Percentiles rank a stretch among this genome's conserved stretches.
phyloP scores from a whole-genome alignment of 768 basidiomycete species.

The Suillus cothurnatus region DNA sequence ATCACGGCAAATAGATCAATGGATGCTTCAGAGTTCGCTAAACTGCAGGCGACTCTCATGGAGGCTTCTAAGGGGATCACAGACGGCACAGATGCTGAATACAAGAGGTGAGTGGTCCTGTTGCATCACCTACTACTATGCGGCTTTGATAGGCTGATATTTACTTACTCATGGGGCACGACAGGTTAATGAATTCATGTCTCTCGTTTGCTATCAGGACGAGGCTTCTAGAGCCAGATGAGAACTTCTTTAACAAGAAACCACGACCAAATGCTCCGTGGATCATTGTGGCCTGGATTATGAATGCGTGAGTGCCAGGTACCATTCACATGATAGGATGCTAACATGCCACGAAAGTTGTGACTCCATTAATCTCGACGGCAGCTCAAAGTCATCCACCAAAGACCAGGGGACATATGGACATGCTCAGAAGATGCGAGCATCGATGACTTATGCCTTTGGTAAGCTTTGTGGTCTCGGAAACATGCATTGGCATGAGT shows the following conservation, averaged over 20 bases:
- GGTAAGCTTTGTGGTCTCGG: constrained; percentile 28
- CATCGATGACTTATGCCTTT: constrained; percentile 34
- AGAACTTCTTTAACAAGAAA: not conserved
- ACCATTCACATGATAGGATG: not conserved
- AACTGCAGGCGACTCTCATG: constrained; percentile 17
- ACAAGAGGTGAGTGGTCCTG: not conserved
- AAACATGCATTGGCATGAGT: constrained; percentile 31
- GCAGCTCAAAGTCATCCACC: constrained; percentile 17
- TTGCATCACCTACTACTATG: not conserved
- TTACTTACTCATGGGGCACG: constrained; percentile 6
- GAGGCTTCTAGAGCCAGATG: not conserved
- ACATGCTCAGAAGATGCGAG: constrained; percentile 41
- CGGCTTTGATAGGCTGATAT: constrained; percentile 2
- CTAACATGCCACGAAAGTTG: constrained; percentile 20
- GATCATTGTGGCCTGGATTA: not conserved
- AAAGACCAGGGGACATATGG: constrained; percentile 22
- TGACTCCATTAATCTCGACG: constrained; percentile 29
- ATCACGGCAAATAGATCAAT: not conserved
- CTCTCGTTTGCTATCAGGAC: not conserved
- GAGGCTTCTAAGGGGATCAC: constrained; percentile 34
- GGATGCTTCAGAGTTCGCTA: not conserved
- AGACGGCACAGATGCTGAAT: constrained; percentile 26
- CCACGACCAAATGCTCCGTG: not conserved
- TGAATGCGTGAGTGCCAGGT: not conserved
- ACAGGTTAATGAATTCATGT: not conserved